Evolutionary conservation across 306 rosid species (phyloP).

Genomic region (Rosa chinensis): DNA sequence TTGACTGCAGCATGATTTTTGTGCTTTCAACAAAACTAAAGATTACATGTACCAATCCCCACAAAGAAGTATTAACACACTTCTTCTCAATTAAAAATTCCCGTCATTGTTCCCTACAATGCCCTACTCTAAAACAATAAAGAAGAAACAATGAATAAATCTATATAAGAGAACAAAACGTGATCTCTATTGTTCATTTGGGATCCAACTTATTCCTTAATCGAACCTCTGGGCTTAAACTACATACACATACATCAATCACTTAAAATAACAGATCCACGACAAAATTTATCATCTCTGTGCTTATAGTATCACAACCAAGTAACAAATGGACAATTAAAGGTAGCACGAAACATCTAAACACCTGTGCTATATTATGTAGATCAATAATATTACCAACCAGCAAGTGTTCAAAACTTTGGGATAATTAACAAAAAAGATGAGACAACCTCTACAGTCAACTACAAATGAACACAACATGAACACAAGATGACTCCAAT

Average conservation of each 20-base stretch:
- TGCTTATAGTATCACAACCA: neutral
- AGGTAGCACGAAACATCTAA: neutral
- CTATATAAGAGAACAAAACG: neutral
- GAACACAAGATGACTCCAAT: no score
- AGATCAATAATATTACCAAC: conserved; percentile 14
- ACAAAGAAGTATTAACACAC: no score
- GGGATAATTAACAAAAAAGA: neutral
- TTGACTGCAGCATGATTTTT: no score
- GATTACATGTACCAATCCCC: no score
- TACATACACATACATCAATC: neutral
- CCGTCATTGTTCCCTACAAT: neutral
- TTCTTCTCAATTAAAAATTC: no score
- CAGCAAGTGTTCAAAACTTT: neutral
- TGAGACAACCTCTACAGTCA: no score
- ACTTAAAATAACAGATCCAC: neutral
- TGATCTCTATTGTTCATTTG: neutral
- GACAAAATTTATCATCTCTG: neutral
- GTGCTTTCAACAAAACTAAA: no score
- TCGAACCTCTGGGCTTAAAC: neutral
- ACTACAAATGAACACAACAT: neutral
- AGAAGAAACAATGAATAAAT: neutral
- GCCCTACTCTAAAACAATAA: neutral
- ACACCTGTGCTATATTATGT: neutral
- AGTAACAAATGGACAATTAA: neutral
- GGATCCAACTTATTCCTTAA: neutral